Evolutionary conservation across 1,284 basidiomycete species (phyloP).

Genomic region (Anthracocystis panici-leucophaei): DNA sequence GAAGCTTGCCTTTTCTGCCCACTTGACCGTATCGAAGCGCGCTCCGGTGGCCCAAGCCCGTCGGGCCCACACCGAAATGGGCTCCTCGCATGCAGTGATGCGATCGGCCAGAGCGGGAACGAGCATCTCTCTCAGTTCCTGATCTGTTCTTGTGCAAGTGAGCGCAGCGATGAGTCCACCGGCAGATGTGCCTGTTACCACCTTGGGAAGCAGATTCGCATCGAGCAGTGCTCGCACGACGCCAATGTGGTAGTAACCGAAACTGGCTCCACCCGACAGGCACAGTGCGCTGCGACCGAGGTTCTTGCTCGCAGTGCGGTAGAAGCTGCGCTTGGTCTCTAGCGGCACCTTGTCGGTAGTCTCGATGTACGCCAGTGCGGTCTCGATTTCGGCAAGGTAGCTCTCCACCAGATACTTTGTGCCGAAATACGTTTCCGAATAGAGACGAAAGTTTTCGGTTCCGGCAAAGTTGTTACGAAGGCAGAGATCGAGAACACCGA

Average conservation of each 20-base stretch:
- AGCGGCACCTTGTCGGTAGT: constrained; percentile 74
- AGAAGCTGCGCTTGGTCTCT: constrained; percentile 93
- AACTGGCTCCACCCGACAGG: constrained; percentile 91
- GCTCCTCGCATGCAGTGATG: constrained; percentile 91
- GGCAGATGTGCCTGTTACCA: constrained; percentile 89
- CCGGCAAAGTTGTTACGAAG: constrained; percentile 94
- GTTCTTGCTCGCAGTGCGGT: constrained; percentile 87
- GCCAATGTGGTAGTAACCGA: constrained; percentile 89
- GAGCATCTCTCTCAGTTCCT: constrained; percentile 80
- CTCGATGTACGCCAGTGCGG: constrained; percentile 52
- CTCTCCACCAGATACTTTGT: constrained; percentile 65
- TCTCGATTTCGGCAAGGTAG: constrained; percentile 61
- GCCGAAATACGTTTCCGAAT: constrained; percentile 80
- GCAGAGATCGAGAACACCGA: constrained; percentile 91
- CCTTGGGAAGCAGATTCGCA: constrained; percentile 85
- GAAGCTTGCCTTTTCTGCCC: constrained; percentile 82
- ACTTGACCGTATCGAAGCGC: constrained; percentile 87
- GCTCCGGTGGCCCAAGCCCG: constrained; percentile 90
- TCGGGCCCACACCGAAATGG: constrained; percentile 76
- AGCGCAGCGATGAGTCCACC: constrained; percentile 81
- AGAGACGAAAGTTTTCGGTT: constrained; percentile 87
- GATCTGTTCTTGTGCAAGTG: constrained; percentile 88
- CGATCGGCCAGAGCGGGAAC: constrained; percentile 76
- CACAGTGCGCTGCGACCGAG: constrained; percentile 91
- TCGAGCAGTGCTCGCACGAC: constrained; percentile 93